Conservation (phyloP, 2,329 filamentous ascomycete genomes). For the Fusarium udum region DNA sequence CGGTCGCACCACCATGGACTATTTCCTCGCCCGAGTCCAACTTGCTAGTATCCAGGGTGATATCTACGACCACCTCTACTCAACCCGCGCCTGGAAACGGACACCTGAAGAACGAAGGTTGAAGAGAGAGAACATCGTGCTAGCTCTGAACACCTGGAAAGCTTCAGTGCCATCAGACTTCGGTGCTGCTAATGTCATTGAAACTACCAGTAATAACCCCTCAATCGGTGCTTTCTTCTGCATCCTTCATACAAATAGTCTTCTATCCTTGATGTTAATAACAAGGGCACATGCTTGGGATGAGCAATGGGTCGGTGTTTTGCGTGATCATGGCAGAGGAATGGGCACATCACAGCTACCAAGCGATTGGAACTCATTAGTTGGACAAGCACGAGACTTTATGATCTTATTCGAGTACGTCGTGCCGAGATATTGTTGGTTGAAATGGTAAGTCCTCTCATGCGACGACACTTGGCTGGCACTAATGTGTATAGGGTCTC, state of each 20-base stretch:
- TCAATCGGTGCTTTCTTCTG: neutral
- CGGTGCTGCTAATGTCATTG: neutral
- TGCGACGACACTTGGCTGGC: fast-evolving
- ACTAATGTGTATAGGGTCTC: neutral
- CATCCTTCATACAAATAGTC: neutral
- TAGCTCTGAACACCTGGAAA: neutral
- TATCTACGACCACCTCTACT: neutral
- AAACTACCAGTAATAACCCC: neutral
- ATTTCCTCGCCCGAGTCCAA: constrained; percentile 1
- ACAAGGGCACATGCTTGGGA: neutral
- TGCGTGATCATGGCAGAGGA: neutral
- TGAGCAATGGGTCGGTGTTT: neutral
- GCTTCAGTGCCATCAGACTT: neutral
- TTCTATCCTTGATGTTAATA: neutral
- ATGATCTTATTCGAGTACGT: neutral
- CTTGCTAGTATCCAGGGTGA: neutral
- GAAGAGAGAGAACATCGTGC: neutral
- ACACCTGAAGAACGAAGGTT: neutral
- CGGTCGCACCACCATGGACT: neutral
- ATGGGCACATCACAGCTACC: neutral
- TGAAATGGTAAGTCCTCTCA: neutral
- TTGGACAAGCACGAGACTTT: neutral
- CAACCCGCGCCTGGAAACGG: neutral
- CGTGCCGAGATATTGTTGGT: neutral
- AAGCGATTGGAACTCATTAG: neutral